phyloP scores from a whole-genome alignment of 208 protist species.

The Leishmania gerbilli region DNA sequence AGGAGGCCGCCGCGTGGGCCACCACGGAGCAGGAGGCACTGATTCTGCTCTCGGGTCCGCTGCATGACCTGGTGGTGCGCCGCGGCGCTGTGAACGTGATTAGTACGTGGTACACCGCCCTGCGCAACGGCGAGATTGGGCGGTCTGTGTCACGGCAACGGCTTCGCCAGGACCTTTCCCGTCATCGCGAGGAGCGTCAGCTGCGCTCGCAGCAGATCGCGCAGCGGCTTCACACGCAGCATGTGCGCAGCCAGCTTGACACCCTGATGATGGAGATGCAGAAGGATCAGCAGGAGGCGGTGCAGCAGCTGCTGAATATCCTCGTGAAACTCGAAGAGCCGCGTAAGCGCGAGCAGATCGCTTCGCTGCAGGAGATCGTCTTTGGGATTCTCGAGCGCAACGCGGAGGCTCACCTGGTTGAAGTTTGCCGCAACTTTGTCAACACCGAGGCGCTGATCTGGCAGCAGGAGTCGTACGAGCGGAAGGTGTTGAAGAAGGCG shows the following conservation, averaged over 20 bases:
- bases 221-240: conserved; percentile 28
- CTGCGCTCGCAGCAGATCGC: conserved; percentile 12
- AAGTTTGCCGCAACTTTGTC: conserved; percentile 8
- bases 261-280: conserved; percentile 27
- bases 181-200: conserved; percentile 20
- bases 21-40: conserved; percentile 10
- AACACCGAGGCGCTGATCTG: conserved; percentile 39
- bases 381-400: conserved; percentile 29
- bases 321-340: conserved; percentile 27
- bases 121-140: conserved; percentile 22
- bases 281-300: conserved; percentile 14
- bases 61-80: conserved; percentile 25
- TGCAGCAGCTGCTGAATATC: conserved; percentile 22
- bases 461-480: conserved; percentile 53
- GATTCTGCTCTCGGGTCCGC: conserved; percentile 16
- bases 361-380: conserved; percentile 20
- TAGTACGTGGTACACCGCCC: conserved; percentile 20
- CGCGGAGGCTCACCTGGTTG: conserved; percentile 13
- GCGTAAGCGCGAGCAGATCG: conserved; percentile 15
- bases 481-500: conserved; percentile 32
- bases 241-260: conserved; percentile 31
- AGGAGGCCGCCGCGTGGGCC: conserved; percentile 17
- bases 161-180: conserved; percentile 16
- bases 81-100: conserved; percentile 21
- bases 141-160: conserved; percentile 18